Percentiles rank a stretch among this genome's conserved stretches.
Evolutionary conservation across 495 filamentous ascomycete genomes (phyloP).

Genomic region (Lophiostoma macrostomum): DNA sequence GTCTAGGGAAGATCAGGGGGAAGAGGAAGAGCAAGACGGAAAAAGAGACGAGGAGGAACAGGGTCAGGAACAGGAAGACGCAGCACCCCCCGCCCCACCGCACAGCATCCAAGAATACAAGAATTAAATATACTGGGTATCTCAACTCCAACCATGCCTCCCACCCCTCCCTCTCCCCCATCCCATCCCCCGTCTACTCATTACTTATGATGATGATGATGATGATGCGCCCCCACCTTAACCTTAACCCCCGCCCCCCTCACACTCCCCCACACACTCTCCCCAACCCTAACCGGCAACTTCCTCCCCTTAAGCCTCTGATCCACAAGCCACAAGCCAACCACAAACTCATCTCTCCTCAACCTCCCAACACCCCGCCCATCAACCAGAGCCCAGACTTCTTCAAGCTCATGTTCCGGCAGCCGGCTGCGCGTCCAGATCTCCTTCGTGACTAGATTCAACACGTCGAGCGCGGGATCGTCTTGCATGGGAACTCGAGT

Average conservation of each 20-base stretch:
- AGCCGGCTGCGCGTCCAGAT: conserved; percentile 81
- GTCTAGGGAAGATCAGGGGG: neutral
- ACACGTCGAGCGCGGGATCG: conserved; percentile 47
- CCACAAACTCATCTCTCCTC: conserved; percentile 80
- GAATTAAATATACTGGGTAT: conserved; percentile 14
- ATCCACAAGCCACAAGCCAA: conserved; percentile 94
- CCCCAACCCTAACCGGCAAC: conserved; percentile 70
- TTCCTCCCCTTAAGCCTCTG: conserved; percentile 85
- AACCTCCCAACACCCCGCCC: conserved; percentile 56
- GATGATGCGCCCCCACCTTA: conserved; percentile 9
- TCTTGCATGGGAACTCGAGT: neutral
- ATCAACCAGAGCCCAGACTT: conserved; percentile 87
- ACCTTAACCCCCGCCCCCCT: conserved; percentile 53
- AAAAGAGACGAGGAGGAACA: neutral
- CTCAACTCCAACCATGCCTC: too few relatives aligned
- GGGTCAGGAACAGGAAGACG: neutral
- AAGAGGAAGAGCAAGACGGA: neutral
- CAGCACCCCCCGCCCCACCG: too few relatives aligned
- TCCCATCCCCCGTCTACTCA: neutral
- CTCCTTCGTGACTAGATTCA: conserved; percentile 78
- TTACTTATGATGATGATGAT: neutral
- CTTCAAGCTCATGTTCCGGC: conserved; percentile 62
- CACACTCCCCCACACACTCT: conserved; percentile 86
- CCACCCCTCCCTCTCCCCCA: too few relatives aligned
- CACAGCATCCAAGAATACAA: too few relatives aligned